phyloP scores from a whole-genome alignment of 768 basidiomycete species.

The Leccinellum rugosiceps region DNA sequence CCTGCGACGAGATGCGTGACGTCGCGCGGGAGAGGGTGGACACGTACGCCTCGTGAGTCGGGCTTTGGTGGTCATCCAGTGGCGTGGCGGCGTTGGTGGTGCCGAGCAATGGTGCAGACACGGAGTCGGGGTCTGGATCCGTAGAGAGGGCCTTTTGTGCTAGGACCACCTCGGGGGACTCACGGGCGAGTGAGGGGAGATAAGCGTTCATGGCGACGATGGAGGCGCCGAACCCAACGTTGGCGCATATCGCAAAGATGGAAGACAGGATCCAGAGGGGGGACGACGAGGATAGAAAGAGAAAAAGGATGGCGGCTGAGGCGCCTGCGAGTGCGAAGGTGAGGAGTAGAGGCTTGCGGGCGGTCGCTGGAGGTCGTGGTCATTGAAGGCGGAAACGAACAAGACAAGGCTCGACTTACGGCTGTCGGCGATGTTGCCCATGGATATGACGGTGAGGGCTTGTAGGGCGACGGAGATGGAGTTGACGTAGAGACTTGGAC shows the following conservation, averaged over 20 bases:
- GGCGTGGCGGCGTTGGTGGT: background rate
- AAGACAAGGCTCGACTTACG: constrained; percentile 45
- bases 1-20: constrained; percentile 78
- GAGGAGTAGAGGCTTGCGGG: constrained; percentile 77
- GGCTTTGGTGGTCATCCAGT: constrained; percentile 2
- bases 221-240: constrained; percentile 83
- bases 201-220: constrained; percentile 91
- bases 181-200: constrained; percentile 68
- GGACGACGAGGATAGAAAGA: constrained; percentile 69
- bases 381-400: background rate
- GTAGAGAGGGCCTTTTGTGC: constrained; percentile 26
- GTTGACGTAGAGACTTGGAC: constrained; percentile 74
- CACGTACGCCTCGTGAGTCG: constrained; percentile 44
- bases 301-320: constrained; percentile 62
- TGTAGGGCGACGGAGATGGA: constrained; percentile 87
- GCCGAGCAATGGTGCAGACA: constrained; percentile 38
- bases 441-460: constrained; percentile 92
- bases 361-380: constrained; percentile 43
- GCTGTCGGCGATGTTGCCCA: constrained; percentile 88
- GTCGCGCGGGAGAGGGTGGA: constrained; percentile 66
- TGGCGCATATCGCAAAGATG: constrained; percentile 70
- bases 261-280: constrained; percentile 67
- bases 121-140: constrained; percentile 22
- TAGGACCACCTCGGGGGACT: constrained; percentile 54
- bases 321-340: constrained; percentile 74